These are phyloP conservation scores for Orbilia blumenaviensis DNA, from an alignment of 2,329 filamentous ascomycete species.

Conservation along the genomic window DNA sequence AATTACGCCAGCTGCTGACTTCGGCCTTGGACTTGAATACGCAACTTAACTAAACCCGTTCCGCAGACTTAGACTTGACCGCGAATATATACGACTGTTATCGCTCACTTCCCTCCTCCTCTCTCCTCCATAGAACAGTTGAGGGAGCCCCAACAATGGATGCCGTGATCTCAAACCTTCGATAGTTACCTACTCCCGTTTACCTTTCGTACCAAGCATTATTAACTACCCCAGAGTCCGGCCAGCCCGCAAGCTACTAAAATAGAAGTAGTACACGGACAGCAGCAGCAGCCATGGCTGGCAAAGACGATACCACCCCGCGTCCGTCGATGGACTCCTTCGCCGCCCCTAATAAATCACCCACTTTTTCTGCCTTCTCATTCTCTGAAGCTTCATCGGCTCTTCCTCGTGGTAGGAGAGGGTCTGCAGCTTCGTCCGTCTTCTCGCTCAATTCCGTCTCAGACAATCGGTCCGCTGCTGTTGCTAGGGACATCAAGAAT, in stretches of 20 bases:
- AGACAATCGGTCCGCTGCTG: slow-evolving; percentile 1
- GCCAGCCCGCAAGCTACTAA: no score
- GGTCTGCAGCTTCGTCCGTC: slow-evolving; percentile 86
- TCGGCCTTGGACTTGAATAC: no score
- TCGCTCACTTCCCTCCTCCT: no score
- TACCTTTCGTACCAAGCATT: neutral
- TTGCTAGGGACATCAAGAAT: slow-evolving; percentile 25
- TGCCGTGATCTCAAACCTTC: neutral
- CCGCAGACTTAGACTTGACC: no score
- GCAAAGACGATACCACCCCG: slow-evolving; percentile 37
- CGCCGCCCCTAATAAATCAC: slow-evolving; percentile 16
- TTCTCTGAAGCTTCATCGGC: slow-evolving; percentile 27
- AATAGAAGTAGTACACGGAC: no score
- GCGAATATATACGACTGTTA: no score
- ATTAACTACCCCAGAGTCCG: no score
- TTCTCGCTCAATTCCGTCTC: slow-evolving; percentile 66
- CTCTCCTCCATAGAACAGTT: no score
- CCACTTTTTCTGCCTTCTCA: slow-evolving; percentile 41
- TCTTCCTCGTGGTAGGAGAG: slow-evolving; percentile 67
- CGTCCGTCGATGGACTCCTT: slow-evolving; percentile 50
- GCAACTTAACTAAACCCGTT: no score
- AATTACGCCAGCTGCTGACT: no score
- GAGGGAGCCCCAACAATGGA: neutral
- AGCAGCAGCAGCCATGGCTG: slow-evolving; percentile 24
- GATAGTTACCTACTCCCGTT: neutral